A percentile compares a stretch with the other conserved stretches of the same genome.
phyloP scores from a whole-genome alignment of 2,329 filamentous ascomycete species.

The Curvularia hawaiiensis region DNA sequence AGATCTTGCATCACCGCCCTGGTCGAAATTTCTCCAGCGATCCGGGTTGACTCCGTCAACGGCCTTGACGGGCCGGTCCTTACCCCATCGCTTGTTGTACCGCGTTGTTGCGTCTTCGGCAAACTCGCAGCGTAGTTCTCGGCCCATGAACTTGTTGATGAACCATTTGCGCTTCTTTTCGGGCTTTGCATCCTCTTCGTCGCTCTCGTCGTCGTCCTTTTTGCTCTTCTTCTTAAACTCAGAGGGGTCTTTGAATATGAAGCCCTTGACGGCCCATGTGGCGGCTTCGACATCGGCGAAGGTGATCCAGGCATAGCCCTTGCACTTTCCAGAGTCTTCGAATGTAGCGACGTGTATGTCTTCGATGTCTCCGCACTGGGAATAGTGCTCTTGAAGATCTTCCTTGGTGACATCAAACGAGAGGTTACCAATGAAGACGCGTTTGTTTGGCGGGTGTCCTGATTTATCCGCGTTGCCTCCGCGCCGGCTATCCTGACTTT shows the following conservation, averaged over 20 bases:
- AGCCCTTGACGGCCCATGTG: constrained; percentile 79
- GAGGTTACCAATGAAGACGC: constrained; percentile 76
- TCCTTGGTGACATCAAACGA: constrained; percentile 68
- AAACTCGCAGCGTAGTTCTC: constrained; percentile 85
- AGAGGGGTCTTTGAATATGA: constrained; percentile 70
- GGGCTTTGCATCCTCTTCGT: constrained; percentile 50
- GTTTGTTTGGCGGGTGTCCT: constrained; percentile 71
- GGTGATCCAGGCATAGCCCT: constrained; percentile 94
- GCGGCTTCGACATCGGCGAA: constrained; percentile 82
- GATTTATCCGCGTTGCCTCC: constrained; percentile 40
- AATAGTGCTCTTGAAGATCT: constrained; percentile 78
- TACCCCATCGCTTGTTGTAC: constrained; percentile 94
- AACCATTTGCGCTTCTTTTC: constrained; percentile 69
- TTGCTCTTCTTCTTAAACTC: constrained; percentile 50
- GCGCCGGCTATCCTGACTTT: constrained; percentile 22
- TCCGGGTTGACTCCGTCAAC: constrained; percentile 44
- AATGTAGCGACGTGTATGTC: constrained; percentile 92
- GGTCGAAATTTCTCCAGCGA: constrained; percentile 35
- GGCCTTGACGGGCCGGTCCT: constrained; percentile 57
- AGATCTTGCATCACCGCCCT: constrained; percentile 33
- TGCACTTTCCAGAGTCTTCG: constrained; percentile 96
- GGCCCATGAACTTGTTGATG: constrained; percentile 81
- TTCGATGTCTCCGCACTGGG: constrained; percentile 80
- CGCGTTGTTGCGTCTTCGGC: constrained; percentile 87
- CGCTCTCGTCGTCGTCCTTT: constrained; percentile 63